phyloP scores from a whole-genome alignment of 2,329 filamentous ascomycete species.

The Macrophomina pseudophaseolina region DNA sequence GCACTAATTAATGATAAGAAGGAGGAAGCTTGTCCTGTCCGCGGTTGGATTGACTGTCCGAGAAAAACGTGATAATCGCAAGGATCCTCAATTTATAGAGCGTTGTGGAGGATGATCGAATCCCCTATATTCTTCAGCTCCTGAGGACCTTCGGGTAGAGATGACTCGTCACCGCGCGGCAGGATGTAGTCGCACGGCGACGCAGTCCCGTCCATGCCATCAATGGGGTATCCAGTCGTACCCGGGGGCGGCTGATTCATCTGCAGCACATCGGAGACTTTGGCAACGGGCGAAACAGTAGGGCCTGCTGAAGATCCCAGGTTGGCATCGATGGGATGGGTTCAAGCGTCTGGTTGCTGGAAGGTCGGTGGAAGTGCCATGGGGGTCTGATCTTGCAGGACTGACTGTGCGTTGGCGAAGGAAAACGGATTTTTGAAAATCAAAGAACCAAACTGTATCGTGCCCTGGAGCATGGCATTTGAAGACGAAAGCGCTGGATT shows the following conservation, averaged over 20 bases:
- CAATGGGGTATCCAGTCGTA: not conserved
- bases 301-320: not conserved
- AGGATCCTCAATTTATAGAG: too few species aligned
- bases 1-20: too few species aligned
- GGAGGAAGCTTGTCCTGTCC: too few species aligned
- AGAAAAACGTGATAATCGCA: too few species aligned
- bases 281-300: not conserved
- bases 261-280: not conserved
- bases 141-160: too few species aligned
- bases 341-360: not conserved
- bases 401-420: not conserved
- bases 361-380: not conserved
- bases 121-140: too few species aligned
- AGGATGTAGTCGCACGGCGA: not conserved
- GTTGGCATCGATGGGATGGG: not conserved
- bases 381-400: not conserved
- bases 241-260: not conserved
- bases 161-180: not conserved
- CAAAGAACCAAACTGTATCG: not conserved
- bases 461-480: not conserved
- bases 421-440: not conserved
- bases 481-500: not conserved
- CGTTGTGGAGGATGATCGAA: too few species aligned
- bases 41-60: too few species aligned
- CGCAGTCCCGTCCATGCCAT: not conserved